Evolutionary conservation across 805 yeast species (phyloP).

Genomic region (Pichia nanzhaoensis): DNA sequence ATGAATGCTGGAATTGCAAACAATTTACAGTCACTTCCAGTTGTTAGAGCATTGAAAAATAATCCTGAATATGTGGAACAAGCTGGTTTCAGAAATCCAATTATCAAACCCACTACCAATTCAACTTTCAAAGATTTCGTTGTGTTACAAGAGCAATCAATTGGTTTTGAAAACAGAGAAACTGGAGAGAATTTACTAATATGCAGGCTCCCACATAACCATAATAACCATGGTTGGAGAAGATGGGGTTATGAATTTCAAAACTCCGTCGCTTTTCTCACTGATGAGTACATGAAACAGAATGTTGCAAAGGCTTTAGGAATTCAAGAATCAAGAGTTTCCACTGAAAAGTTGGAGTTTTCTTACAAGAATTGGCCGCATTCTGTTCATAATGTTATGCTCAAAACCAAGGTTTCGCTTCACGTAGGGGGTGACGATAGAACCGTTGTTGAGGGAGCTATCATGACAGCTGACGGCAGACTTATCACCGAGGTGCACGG

Average conservation of each 20-base stretch:
- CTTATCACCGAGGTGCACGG: background rate
- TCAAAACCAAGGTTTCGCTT: background rate
- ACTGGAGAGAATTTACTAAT: background rate
- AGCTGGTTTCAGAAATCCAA: background rate
- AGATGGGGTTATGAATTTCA: background rate
- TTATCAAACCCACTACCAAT: background rate
- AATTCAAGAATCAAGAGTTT: background rate
- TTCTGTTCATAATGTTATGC: background rate
- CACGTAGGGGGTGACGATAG: background rate
- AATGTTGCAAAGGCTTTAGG: background rate
- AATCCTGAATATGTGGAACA: background rate
- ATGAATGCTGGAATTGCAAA: background rate
- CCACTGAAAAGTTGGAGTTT: background rate
- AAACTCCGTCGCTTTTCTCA: background rate
- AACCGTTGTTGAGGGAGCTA: background rate
- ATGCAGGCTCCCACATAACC: background rate
- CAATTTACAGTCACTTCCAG: background rate
- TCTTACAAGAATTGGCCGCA: background rate
- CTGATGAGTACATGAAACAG: slow-evolving; percentile 4
- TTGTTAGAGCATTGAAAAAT: background rate
- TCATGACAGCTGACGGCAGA: slow-evolving; percentile 3
- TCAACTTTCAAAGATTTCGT: slow-evolving; percentile 1
- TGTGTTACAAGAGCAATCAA: background rate
- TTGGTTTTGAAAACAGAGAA: background rate
- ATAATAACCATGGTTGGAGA: background rate